These are phyloP conservation scores for Penicillium sp. DNA, from an alignment of 2,329 filamentous ascomycete genomes.

Conservation along the genomic window DNA sequence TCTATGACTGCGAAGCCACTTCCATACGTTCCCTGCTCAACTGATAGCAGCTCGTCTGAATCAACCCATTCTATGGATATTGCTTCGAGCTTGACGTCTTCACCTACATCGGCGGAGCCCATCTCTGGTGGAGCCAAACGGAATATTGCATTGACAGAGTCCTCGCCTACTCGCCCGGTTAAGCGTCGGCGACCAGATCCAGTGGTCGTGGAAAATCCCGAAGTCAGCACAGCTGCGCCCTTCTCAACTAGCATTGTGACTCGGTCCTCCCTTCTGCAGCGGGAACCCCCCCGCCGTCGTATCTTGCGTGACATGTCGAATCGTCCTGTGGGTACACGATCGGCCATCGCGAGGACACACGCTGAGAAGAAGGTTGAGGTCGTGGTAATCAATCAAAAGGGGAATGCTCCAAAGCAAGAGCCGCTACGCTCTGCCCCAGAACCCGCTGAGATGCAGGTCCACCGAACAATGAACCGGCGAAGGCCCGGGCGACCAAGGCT, in stretches of 20 bases:
- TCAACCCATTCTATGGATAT: slow-evolving; percentile 24
- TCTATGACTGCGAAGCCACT: slow-evolving; percentile 12
- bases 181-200: slow-evolving; percentile 32
- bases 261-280: slow-evolving; percentile 14
- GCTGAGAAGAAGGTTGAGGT: slow-evolving; percentile 30
- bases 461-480: slow-evolving; percentile 21
- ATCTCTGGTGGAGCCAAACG: slow-evolving; percentile 27
- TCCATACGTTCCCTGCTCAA: slow-evolving; percentile 26
- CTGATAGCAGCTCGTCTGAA: slow-evolving; percentile 27
- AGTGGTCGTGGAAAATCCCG: slow-evolving; percentile 14
- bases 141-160: slow-evolving; percentile 13
- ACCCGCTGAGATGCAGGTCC: slow-evolving; percentile 18
- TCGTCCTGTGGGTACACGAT: slow-evolving; percentile 11
- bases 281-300: slow-evolving; percentile 13
- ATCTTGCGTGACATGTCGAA: slow-evolving; percentile 24
- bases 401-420: neutral
- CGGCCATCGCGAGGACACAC: neutral
- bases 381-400: slow-evolving; percentile 35
- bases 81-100: slow-evolving; percentile 36
- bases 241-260: neutral
- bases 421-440: slow-evolving; percentile 3
- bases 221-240: slow-evolving; percentile 1
- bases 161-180: slow-evolving; percentile 18
- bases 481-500: slow-evolving; percentile 16
- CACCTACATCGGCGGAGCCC: slow-evolving; percentile 25